Percentiles rank a stretch among this genome's conserved stretches.
Conservation (phyloP, 768 basidiomycete species). For the Mrakia gelida region DNA sequence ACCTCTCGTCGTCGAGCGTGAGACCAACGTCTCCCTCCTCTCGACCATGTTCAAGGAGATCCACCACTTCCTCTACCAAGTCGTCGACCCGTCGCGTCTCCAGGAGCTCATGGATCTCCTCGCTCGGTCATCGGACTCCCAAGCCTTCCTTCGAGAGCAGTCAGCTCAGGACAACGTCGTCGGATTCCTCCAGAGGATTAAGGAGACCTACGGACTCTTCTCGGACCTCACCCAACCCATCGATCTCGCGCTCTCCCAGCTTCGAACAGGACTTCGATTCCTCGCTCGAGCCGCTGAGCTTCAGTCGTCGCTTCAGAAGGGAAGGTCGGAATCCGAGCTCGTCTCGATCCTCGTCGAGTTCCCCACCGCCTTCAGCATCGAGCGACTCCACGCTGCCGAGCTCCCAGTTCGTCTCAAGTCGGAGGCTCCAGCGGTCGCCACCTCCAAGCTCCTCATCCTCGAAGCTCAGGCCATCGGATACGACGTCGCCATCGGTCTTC, state of each 20-base stretch:
- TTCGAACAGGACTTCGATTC: conserved; percentile 69
- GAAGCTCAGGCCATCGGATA: conserved; percentile 38
- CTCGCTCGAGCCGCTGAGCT: conserved; percentile 38
- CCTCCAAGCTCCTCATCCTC: conserved; percentile 34
- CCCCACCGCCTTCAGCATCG: conserved; percentile 34
- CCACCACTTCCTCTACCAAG: conserved; percentile 63
- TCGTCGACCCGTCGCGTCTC: conserved; percentile 54
- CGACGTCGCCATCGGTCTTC: conserved; percentile 51
- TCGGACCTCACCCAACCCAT: conserved; percentile 67
- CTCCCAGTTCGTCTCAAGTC: conserved; percentile 29
- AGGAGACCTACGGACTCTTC: conserved; percentile 60
- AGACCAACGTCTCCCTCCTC: conserved; percentile 36
- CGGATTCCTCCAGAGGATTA: conserved; percentile 70
- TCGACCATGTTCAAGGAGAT: conserved; percentile 52
- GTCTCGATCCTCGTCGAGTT: conserved; percentile 35
- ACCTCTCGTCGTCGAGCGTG: conserved; percentile 26
- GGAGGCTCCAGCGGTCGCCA: conserved; percentile 23
- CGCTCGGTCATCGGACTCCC: conserved; percentile 25
- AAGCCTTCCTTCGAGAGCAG: conserved; percentile 54
- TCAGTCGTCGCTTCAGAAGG: neutral
- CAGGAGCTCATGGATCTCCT: conserved; percentile 49
- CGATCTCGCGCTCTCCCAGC: conserved; percentile 59
- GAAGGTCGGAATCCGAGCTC: conserved; percentile 35
- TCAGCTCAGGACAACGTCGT: conserved; percentile 73
- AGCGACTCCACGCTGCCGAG: conserved; percentile 27